Base-by-base conservation (phyloP, 2,329 filamentous ascomycete species). In the Fusarium graminum region DNA sequence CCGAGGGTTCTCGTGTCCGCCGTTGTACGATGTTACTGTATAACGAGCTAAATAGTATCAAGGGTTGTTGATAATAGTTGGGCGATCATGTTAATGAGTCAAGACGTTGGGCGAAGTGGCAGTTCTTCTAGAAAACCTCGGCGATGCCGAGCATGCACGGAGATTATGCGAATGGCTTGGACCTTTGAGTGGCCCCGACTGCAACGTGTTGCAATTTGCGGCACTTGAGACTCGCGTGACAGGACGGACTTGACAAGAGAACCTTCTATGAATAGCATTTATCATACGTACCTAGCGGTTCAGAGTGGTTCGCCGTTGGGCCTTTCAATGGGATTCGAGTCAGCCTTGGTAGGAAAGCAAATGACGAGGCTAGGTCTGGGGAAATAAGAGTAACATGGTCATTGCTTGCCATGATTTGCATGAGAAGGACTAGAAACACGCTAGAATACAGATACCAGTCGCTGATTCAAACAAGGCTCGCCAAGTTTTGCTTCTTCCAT, bases 71-170 rank as follows among this genome's bases (percentile, higher is more conserved):
- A 42, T 14, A 34, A 30, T 28, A 9, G 26, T 22, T 22, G 22
- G 22, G 22, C 22, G 28, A 8, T 32, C 25, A 59, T 14, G 17
- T 7, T 5, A 29, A 19, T 17, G n/a, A 44, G 29, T 32, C n/a
- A 12, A n/a, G 26, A 22, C 25, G 29, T 34, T 32, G 4, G 32
- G 19, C 22, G 34, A 40, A 13, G 7, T 19, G 14, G 49, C 50
- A 50, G 25, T 42, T n/a, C 38, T 61, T 69, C 66, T 69, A 34
- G 54, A 69, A 67, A 39, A 30, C 39, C 45, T 69, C 66, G 66
- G 66, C 36, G 52, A 57, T 41, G 63, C 66, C 66, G 66, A 43
- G 58, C 40, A 40, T 59, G 58, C 40, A 40, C 54, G 41, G 19
- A 54, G 38, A 52, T 43, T 58, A 41, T 39, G 40, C 19, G 39